Percentiles rank a stretch among this genome's conserved stretches.
Conservation (phyloP, 371 early-diverging fungal species). For the Mucor mucedo region DNA sequence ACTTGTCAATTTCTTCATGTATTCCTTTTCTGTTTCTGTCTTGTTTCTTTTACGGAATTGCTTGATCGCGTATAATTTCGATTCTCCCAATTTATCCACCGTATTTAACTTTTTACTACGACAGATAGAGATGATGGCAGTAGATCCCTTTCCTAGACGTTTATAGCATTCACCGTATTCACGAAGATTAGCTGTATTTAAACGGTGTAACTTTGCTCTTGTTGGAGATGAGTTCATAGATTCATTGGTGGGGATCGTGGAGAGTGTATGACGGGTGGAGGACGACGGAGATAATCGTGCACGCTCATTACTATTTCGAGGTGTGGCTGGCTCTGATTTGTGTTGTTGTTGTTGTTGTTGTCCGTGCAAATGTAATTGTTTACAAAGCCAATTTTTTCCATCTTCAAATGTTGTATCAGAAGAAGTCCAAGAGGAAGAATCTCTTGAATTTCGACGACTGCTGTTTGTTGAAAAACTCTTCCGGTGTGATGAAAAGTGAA, state of each 20-base stretch:
- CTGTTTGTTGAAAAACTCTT: constrained; percentile 19
- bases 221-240: constrained; percentile 11
- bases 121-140: constrained; percentile 84
- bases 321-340: neutral
- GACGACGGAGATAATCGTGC: constrained; percentile 10
- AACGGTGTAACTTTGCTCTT: constrained; percentile 17
- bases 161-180: constrained; percentile 79
- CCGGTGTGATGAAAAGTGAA: constrained; percentile 13
- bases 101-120: constrained; percentile 37
- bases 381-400: constrained; percentile 25
- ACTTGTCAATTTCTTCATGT: constrained; percentile 86
- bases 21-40: constrained; percentile 86
- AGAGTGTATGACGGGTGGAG: neutral
- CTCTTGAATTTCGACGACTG: constrained; percentile 28
- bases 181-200: constrained; percentile 37
- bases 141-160: constrained; percentile 85
- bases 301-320: neutral
- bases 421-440: constrained; percentile 14
- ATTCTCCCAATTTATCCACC: constrained; percentile 2
- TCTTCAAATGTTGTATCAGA: constrained; percentile 24
- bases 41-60: constrained; percentile 88
- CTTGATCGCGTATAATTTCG: constrained; percentile 87
- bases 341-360: constrained; percentile 11
- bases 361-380: constrained; percentile 17
- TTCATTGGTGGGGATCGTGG: neutral